Base-by-base conservation (phyloP, 345 rosid species). In the Trapa bicornis region DNA sequence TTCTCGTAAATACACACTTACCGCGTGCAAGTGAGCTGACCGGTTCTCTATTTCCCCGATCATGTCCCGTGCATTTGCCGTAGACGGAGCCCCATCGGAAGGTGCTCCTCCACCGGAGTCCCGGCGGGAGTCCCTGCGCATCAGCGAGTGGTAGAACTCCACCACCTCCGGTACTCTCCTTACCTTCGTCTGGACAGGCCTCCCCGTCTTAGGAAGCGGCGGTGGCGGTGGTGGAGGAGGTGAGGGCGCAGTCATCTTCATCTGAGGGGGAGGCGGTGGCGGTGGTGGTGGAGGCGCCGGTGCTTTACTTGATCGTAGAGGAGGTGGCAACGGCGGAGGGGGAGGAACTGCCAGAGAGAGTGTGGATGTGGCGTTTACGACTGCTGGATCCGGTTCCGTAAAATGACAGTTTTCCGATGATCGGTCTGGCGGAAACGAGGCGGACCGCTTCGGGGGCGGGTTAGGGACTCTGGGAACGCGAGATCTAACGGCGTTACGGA, bases 41-140 rank as follows among this genome's bases (percentile, higher is more conserved):
- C 99, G 86, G 79, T 91, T 94, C 85, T 94, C 99, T 36, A 94
- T 94, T 83, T 94, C 99, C 42, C 99, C 96, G 67, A 94, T 94
- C 99, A 94, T 94, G 71, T 94, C 96, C 47, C 97, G 85, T 5
- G 96, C 86, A 47, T 84, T 89, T 13, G 86, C 77, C 52, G 79
- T 72, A 32, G 86, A 83, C 17, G 83, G 79, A 33, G 78, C 64
- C 0, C 64, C 71, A 7, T 88, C 97, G 33, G 68, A 75, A 22
- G 67, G 70, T n/a, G 69, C 67, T 47, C 83, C 79, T 0, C 82
- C 81, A 15, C 83, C 76, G 68, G 89, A 79, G 54, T 94, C 99
- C 64, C 89, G 77, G 74, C 89, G 75, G 1, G 94, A 87, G 61
- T 94, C 96, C 73, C 96, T 81, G 47, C 95, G 76, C 99, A 94